Evolutionary conservation across 2,329 filamentous ascomycete species (phyloP).

Genomic region (Ambrosiella cleistominuta): DNA sequence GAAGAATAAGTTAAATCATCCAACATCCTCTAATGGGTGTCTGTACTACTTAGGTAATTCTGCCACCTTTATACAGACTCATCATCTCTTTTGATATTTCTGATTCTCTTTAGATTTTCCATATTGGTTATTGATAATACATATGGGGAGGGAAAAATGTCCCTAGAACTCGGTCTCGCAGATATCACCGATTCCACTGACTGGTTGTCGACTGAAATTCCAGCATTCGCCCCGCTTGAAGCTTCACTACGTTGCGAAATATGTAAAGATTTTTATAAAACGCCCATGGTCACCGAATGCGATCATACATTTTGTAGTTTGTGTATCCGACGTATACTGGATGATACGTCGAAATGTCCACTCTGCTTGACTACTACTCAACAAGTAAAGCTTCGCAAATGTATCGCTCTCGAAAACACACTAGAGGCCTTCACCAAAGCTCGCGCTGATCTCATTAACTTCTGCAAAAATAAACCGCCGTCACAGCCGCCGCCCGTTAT

Average conservation of each 20-base stretch:
- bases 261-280: slow-evolving; percentile 93
- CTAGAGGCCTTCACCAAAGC: slow-evolving; percentile 59
- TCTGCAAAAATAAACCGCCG: slow-evolving; percentile 49
- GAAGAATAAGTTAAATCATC: background rate
- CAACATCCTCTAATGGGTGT: background rate
- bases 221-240: slow-evolving; percentile 54
- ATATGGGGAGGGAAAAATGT: background rate
- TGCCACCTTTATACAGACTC: background rate
- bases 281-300: slow-evolving; percentile 88
- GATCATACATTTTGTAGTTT: slow-evolving; percentile 92
- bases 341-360: slow-evolving; percentile 72
- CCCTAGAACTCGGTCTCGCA: slow-evolving; percentile 17
- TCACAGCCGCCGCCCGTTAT: slow-evolving; percentile 45
- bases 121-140: background rate
- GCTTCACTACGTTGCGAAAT: slow-evolving; percentile 82
- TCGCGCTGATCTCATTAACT: slow-evolving; percentile 41
- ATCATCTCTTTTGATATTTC: background rate
- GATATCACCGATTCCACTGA: slow-evolving; percentile 63
- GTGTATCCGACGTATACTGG: slow-evolving; percentile 77
- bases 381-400: slow-evolving; percentile 67
- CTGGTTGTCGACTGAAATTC: slow-evolving; percentile 57
- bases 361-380: slow-evolving; percentile 65
- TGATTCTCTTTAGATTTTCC: background rate
- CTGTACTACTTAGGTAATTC: background rate
- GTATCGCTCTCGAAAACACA: slow-evolving; percentile 70